These are phyloP conservation scores for Xylariaceae sp. DNA, from an alignment of 2,329 filamentous ascomycete genomes.

Conservation along the genomic window DNA sequence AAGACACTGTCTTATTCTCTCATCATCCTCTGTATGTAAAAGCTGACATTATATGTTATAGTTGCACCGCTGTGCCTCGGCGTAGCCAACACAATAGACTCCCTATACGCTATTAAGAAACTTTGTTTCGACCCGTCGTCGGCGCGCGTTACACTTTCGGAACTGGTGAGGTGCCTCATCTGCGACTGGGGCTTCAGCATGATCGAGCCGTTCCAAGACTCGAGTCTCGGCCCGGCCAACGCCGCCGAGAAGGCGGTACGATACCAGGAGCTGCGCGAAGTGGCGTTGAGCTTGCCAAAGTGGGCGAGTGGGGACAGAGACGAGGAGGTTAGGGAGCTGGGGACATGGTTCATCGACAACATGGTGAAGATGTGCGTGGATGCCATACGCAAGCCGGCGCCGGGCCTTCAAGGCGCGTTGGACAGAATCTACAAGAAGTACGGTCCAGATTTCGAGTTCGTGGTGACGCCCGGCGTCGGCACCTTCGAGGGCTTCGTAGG, in stretches of 20 bases:
- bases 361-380: conserved; percentile 23
- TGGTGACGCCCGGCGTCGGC: conserved; percentile 30
- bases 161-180: conserved; percentile 19
- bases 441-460: conserved; percentile 29
- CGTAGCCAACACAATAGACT: conserved; percentile 25
- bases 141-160: conserved; percentile 20
- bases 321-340: conserved; percentile 26
- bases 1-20: too few species aligned
- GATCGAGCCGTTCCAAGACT: conserved; percentile 27
- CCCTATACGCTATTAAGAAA: conserved; percentile 28
- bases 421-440: conserved; percentile 27
- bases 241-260: conserved; percentile 26
- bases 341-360: conserved; percentile 27
- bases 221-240: conserved; percentile 20
- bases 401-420: conserved; percentile 18
- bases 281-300: conserved; percentile 29
- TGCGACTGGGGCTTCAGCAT: conserved; percentile 29
- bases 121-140: conserved; percentile 15
- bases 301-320: conserved; percentile 28
- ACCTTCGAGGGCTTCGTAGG: conserved; percentile 36
- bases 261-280: conserved; percentile 31
- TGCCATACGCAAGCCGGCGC: conserved; percentile 17
- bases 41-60: conserved; percentile 1
- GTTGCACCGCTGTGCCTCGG: conserved; percentile 23
- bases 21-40: not conserved